A percentile compares a stretch with the other conserved stretches of the same genome.
These are phyloP conservation scores for Dipsacomyces acuminosporus DNA, from an alignment of 371 early-diverging fungal genomes.

Conservation along the genomic window DNA sequence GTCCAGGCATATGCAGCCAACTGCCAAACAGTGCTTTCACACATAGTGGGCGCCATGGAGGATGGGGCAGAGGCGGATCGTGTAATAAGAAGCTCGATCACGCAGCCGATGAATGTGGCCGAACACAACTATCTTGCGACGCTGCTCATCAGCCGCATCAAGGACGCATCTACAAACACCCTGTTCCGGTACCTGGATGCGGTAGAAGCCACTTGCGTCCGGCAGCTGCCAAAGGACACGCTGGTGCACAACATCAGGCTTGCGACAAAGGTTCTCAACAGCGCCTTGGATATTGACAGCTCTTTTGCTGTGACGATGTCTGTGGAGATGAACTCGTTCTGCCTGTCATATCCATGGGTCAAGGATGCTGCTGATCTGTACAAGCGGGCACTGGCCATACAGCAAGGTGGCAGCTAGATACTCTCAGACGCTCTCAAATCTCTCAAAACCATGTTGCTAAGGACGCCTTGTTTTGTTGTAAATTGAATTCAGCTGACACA, in stretches of 20 bases:
- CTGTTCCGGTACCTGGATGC: slow-evolving; percentile 35
- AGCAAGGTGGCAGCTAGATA: background rate
- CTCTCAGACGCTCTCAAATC: too few species aligned
- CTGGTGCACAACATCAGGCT: slow-evolving; percentile 27
- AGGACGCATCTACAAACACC: slow-evolving; percentile 8
- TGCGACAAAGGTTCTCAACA: slow-evolving; percentile 22
- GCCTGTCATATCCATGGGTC: slow-evolving; percentile 32
- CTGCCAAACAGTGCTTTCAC: slow-evolving; percentile 13
- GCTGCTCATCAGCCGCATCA: slow-evolving; percentile 12
- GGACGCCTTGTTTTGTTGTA: too few species aligned
- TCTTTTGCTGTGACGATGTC: slow-evolving; percentile 18
- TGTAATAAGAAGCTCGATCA: slow-evolving; percentile 13
- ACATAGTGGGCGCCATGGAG: slow-evolving; percentile 3
- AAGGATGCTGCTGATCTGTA: slow-evolving; percentile 40
- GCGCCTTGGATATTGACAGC: slow-evolving; percentile 11
- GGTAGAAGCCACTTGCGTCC: slow-evolving; percentile 35
- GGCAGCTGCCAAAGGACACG: slow-evolving; percentile 7
- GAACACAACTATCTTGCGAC: slow-evolving; percentile 23
- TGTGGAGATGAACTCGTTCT: slow-evolving; percentile 39
- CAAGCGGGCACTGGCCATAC: slow-evolving; percentile 8
- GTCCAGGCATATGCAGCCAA: slow-evolving; percentile 17
- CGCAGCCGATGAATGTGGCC: slow-evolving; percentile 27
- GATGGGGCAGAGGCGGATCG: slow-evolving; percentile 3
- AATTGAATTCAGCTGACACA: too few species aligned
- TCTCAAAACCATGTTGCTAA: too few species aligned